These are phyloP conservation scores for Venturia pyrina DNA, from an alignment of 2,329 filamentous ascomycete species.

Conservation along the genomic window DNA sequence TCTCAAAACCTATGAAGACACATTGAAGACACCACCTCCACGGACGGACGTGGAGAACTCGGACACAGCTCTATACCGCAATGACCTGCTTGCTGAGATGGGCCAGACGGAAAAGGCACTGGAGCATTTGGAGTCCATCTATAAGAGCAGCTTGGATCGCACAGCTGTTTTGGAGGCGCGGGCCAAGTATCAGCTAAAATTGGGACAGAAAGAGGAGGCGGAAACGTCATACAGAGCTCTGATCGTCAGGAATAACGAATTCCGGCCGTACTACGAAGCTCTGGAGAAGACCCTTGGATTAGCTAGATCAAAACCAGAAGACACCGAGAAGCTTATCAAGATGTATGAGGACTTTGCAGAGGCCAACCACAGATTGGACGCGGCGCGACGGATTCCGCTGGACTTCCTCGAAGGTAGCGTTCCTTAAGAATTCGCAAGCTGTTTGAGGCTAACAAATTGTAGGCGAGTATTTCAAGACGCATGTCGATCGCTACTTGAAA, in stretches of 20 bases:
- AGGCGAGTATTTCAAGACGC: conserved; percentile 70
- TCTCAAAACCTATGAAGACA: conserved; percentile 85
- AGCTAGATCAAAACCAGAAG: conserved; percentile 47
- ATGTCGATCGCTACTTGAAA: conserved; percentile 69
- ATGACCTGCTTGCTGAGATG: conserved; percentile 81
- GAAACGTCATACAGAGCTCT: conserved; percentile 70
- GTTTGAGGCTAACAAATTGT: conserved; percentile 10
- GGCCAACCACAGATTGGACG: conserved; percentile 75
- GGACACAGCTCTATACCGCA: conserved; percentile 91
- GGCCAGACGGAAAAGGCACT: conserved; percentile 75
- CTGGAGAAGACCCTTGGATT: conserved; percentile 62
- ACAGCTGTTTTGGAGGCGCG: conserved; percentile 76
- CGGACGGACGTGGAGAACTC: conserved; percentile 83
- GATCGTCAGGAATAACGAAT: conserved; percentile 79
- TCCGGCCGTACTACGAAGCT: conserved; percentile 73
- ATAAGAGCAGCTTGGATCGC: conserved; percentile 72
- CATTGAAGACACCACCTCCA: conserved; percentile 68
- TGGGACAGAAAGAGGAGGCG: conserved; percentile 71
- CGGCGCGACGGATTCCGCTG: conserved; percentile 73
- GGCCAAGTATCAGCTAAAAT: conserved; percentile 71
- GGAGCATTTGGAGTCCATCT: conserved; percentile 70
- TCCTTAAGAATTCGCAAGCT: background rate
- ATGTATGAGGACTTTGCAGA: conserved; percentile 75
- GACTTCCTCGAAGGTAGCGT: conserved; percentile 64
- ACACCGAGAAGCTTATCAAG: conserved; percentile 60